Evolutionary conservation across 768 basidiomycete genomes (phyloP), one percentile per base, ranked within the genome.

Genomic region (Psilocybe tampanensis): DNA sequence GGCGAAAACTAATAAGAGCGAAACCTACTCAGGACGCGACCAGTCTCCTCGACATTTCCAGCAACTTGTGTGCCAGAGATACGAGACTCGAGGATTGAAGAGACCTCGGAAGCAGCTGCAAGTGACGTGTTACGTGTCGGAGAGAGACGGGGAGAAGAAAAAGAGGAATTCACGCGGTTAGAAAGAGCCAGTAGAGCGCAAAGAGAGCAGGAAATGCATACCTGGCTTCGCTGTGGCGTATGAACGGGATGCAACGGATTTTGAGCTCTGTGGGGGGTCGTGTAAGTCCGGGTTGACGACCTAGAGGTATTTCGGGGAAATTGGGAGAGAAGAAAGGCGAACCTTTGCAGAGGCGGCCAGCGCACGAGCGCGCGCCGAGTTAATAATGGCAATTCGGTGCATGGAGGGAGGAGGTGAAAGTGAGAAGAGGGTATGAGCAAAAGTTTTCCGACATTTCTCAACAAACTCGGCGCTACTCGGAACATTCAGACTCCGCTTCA

Each of bases 161-260:
- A 63, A 32, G 45, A 49, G 45, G 59, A 56, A 61, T 63, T 60
- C 66, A 61, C 64, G 61, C 59, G 23, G 65, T 72, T 42, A 74
- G 66, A 53, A 52, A 44, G 32, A 17, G 17, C 33, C 41, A n/a
- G 23, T 32, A 50, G 5, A 41, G 34, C 33, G n/a, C 23, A 11
- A 7, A 21, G 22, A 34, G 42, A 45, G 49, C 52, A 47, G 62
- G 60, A 51, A 54, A 49, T 33, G 74, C 91, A 64, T 64, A 98
- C 95, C 92, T 77, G 97, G 88, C 81, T 99, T 99, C 68, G 95
- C 95, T 67, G 96, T 95, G 66, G 97, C 97, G 82, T 99, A 99
- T 61, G 90, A 81, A 72, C 96, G 92, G 71, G 86, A 74, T 56
- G 80, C 75, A 66, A 82, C 66, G 68, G 81, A 78, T 58, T 78